phyloP scores from a whole-genome alignment of 1,284 basidiomycete species.

The Melampsora americana region DNA sequence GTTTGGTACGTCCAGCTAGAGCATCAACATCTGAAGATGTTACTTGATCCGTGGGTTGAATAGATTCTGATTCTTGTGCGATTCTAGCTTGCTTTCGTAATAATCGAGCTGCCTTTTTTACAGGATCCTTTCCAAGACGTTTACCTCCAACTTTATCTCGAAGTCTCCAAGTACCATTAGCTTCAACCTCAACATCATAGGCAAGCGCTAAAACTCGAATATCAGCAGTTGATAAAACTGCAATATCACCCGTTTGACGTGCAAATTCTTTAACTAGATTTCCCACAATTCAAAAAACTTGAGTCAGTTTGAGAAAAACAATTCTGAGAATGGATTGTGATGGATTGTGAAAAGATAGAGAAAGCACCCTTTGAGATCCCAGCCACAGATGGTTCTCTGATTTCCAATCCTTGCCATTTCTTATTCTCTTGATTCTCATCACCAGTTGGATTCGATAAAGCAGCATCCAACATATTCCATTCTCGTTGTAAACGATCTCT shows the following conservation, averaged over 20 bases:
- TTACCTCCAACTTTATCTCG: conserved; percentile 57
- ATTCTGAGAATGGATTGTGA: not conserved
- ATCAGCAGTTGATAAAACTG: conserved; percentile 87
- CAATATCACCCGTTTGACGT: conserved; percentile 93
- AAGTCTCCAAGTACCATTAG: conserved; percentile 59
- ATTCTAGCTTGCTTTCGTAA: conserved; percentile 24
- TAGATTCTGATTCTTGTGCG: not conserved
- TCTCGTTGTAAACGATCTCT: conserved; percentile 75
- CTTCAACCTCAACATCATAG: conserved; percentile 67
- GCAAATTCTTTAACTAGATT: conserved; percentile 77
- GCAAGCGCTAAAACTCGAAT: conserved; percentile 86
- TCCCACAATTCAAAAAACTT: not conserved
- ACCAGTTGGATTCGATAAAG: conserved; percentile 63
- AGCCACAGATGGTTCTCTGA: conserved; percentile 69
- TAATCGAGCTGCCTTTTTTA: conserved; percentile 47
- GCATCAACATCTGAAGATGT: not conserved
- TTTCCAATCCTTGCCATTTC: conserved; percentile 54
- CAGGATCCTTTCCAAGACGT: conserved; percentile 40
- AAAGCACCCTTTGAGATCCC: conserved; percentile 72
- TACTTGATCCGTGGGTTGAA: not conserved
- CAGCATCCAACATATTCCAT: conserved; percentile 59
- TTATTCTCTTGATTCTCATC: conserved; percentile 58
- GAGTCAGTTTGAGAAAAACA: conserved; percentile 58
- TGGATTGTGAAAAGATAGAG: not conserved
- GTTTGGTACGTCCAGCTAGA: not conserved